Evolutionary conservation across 2,329 filamentous ascomycete genomes (phyloP).

Genomic region (Alternaria angustiovoidea): DNA sequence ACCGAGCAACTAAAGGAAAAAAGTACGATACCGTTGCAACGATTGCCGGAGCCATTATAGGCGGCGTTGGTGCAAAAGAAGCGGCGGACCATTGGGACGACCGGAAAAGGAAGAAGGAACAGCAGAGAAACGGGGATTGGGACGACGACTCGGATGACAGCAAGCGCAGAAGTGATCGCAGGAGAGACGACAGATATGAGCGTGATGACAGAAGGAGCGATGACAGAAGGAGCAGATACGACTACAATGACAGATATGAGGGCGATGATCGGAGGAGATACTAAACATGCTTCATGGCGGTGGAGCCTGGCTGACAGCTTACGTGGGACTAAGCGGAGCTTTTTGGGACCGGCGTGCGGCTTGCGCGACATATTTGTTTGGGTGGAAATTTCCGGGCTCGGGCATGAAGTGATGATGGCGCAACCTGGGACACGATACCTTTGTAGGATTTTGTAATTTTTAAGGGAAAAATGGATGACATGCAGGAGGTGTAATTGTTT

Average conservation of each 20-base stretch:
- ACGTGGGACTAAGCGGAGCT: background rate
- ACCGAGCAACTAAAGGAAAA: constrained; percentile 31
- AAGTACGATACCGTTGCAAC: constrained; percentile 42
- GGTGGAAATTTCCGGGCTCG: background rate
- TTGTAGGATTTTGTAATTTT: background rate
- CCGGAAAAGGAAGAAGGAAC: constrained; percentile 13
- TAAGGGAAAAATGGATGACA: background rate
- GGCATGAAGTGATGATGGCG: background rate
- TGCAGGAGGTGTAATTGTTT: constrained; percentile 4
- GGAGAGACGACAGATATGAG: constrained; percentile 6
- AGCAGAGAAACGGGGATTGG: constrained; percentile 11
- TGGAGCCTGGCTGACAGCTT: constrained; percentile 4
- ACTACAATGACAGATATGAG: constrained; percentile 5
- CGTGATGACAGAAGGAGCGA: constrained; percentile 13
- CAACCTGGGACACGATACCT: background rate
- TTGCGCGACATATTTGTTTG: background rate
- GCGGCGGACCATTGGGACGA: constrained; percentile 35
- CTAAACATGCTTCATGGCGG: background rate
- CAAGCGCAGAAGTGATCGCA: background rate
- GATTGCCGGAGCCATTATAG: constrained; percentile 46
- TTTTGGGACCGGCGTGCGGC: background rate
- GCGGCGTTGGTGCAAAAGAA: constrained; percentile 44
- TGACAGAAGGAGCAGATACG: constrained; percentile 2
- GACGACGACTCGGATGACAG: constrained; percentile 18
- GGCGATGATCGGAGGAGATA: constrained; percentile 9